Base-by-base conservation (phyloP, 805 yeast genomes). In the Grigorovia jiainica region DNA sequence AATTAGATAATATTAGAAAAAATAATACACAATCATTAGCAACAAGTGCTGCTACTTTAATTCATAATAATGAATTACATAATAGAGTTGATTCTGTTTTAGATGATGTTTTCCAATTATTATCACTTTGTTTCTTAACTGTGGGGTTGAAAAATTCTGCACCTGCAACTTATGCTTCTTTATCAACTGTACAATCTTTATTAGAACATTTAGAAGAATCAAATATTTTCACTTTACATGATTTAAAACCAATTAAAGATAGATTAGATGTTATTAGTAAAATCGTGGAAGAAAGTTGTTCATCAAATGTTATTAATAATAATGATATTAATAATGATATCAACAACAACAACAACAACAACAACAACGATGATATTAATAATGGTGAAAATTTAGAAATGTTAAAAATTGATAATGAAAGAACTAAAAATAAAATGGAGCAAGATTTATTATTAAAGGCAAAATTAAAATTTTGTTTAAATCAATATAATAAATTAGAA, bases 101-200 rank as follows among this genome's bases (percentile, higher is more conserved):
- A 34, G 97, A 89, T 60, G 97, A 89, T 54, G 85, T 84, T 18
- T 87, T 90, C 71, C 96, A 90, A 61, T 65, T 92, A 38, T 65
- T 90, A 36, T 82, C 95, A 11, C 70, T 92, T 40, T 82, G 92
- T 50, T 86, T 89, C 61, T 76, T 90, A 55, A 86, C 97, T 2
- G 92, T 94, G 45, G 99, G 99, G 3, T 68, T 87, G 52, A 82
- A 83, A 37, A 81, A 87, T 51, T 75, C 87, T 29, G 95, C 96
- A 1, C 95, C 97, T 1, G 95, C 97, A 4, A 85, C 95, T 1
- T 92, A 84, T 63, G 90, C 95, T 5, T 84, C 95, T 3, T 66
- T 90, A 34, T 72, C 87, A 34, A 87, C 97, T 0, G 95, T 92
- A 17, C 82, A 81, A 63, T 78, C 92, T 51, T 66, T 92, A 44